phyloP scores from a whole-genome alignment of 164 flowering plant genomes.

The Chimonanthus praecox region DNA sequence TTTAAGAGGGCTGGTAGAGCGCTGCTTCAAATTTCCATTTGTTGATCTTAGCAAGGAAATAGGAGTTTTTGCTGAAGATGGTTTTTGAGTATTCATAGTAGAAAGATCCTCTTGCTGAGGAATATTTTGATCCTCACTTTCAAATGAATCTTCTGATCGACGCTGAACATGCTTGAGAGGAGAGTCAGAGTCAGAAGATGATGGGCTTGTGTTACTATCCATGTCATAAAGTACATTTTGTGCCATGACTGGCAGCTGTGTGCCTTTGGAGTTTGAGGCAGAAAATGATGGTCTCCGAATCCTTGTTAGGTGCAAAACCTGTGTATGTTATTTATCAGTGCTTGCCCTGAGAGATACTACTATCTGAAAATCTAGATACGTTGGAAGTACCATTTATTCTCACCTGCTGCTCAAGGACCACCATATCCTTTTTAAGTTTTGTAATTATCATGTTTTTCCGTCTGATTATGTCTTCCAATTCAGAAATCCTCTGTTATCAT shows the following conservation, averaged over 20 bases:
- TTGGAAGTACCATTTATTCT: neutral
- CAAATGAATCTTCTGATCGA: conserved; percentile 11
- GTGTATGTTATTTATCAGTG: neutral
- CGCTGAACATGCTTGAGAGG: conserved; percentile 16
- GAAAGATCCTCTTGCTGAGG: conserved; percentile 12
- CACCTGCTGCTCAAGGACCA: conserved; percentile 78
- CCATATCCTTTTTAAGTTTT: conserved; percentile 64
- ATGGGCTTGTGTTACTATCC: conserved; percentile 69
- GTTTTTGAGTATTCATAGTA: conserved; percentile 18
- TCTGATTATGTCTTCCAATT: conserved; percentile 69
- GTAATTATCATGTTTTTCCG: conserved; percentile 61
- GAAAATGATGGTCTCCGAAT: conserved; percentile 55
- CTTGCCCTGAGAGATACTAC: neutral
- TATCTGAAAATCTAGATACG: neutral
- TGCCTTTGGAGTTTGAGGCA: conserved; percentile 17
- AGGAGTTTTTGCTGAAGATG: conserved; percentile 21
- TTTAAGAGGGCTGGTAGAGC: conserved; percentile 34
- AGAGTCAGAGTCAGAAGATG: conserved; percentile 80
- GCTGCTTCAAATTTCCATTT: conserved; percentile 12
- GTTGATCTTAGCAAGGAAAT: conserved; percentile 11
- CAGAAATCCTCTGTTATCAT: conserved; percentile 64
- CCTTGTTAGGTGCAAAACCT: conserved; percentile 67
- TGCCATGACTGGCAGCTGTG: conserved; percentile 45
- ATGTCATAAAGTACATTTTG: conserved; percentile 74
- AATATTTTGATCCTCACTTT: neutral